Conservation (phyloP, 129 eudicot genomes). For the Mikania micrantha region DNA sequence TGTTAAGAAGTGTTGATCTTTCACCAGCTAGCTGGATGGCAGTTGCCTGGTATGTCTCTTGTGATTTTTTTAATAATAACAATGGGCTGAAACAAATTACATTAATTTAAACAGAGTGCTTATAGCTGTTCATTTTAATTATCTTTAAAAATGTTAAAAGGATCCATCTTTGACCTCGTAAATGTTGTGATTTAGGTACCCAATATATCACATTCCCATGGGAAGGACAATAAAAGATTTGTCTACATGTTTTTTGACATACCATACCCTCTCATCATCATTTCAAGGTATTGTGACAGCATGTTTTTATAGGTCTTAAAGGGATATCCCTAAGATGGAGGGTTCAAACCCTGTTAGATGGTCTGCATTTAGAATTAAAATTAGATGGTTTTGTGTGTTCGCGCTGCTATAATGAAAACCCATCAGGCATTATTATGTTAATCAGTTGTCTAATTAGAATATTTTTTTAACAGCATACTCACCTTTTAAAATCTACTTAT, state of each 20-base stretch:
- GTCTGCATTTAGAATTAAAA: too few species aligned
- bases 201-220: conserved; percentile 90
- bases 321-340: too few species aligned
- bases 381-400: too few species aligned
- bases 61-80: background rate
- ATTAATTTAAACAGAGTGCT: background rate
- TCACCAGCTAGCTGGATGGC: conserved; percentile 85
- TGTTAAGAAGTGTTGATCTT: conserved; percentile 68
- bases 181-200: conserved; percentile 49
- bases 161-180: background rate
- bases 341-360: too few species aligned
- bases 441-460: too few species aligned
- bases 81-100: background rate
- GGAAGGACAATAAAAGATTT: conserved; percentile 76
- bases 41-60: conserved; percentile 55
- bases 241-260: conserved; percentile 83
- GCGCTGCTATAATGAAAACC: too few species aligned
- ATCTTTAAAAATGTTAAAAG: background rate
- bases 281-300: conserved; percentile 65
- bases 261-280: conserved; percentile 89
- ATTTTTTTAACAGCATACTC: too few species aligned
- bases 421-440: too few species aligned
- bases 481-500: too few species aligned
- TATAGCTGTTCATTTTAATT: too few species aligned
- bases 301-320: too few species aligned